Evolutionary conservation across 2,329 filamentous ascomycete species (phyloP), one percentile per base, ranked within the genome.

Genomic region (Aspergillus piperis): DNA sequence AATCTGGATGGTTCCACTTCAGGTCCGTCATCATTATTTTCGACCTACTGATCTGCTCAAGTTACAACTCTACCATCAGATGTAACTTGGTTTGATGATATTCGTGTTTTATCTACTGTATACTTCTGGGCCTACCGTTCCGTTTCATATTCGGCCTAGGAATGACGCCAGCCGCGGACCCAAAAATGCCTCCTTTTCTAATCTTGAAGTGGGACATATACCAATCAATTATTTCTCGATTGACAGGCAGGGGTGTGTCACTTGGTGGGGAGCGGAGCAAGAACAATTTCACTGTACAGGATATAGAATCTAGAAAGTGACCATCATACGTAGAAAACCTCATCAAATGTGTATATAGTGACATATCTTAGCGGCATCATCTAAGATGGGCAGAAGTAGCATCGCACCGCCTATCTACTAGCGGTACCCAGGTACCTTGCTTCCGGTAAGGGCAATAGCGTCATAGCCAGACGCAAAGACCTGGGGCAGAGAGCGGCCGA

Each of bases 1-100:
- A 66, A 64, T 61, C 60, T 60, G 50, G 56, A 57, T 61, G 62
- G 64, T 62, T 68, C 64, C 66, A 66, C 65, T 54, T 60, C 39
- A 63, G 54, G 60, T 60, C 65, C 61, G 62, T 64, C 66, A 64
- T 65, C 59, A 66, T 54, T 51, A 54, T 63, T 62, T 42, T 50
- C 57, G 32, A 36, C 36, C 49, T 49, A 57, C 25, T 41, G 32
- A 57, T 54, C 52, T 50, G 25, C 47, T 27, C n/a, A 36, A 17
- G 47, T 25, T 8, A 32, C 25, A 32, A 27, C 23, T 49, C 21
- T 23, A 44, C 41, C 41, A 21, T 21, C 10, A 49, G 21, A 49
- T 49, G 23, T 49, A 49, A 30, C 23, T 13, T 49, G 23, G 10
- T 48, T 17, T 23, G 15, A 23, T 49, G 23, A 30, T 25, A 10